Evolutionary conservation across 2,329 filamentous ascomycete genomes (phyloP).

Genomic region (Camptophora hylomeconis): DNA sequence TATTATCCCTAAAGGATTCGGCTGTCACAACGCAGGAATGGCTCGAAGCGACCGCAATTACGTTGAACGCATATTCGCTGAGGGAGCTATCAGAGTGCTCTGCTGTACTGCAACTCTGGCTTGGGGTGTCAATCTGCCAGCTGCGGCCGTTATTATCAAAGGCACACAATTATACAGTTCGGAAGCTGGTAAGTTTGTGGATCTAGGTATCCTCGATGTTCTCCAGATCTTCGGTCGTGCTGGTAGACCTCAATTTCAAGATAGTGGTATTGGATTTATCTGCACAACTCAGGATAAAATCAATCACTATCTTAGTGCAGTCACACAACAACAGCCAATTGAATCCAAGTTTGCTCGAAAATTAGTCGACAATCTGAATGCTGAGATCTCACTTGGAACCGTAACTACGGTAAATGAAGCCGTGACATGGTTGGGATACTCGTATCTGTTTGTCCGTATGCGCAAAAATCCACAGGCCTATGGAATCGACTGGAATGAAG

Average conservation of each 20-base stretch:
- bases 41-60: constrained; percentile 83
- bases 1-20: constrained; percentile 77
- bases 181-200: constrained; percentile 91
- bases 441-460: constrained; percentile 96
- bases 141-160: constrained; percentile 94
- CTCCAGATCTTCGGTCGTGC: constrained; percentile 97
- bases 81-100: constrained; percentile 89
- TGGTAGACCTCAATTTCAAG: constrained; percentile 92
- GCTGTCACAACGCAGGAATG: constrained; percentile 96
- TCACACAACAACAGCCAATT: constrained; percentile 92
- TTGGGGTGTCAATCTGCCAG: constrained; percentile 97
- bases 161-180: constrained; percentile 95
- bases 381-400: constrained; percentile 83
- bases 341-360: constrained; percentile 93
- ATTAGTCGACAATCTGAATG: constrained; percentile 91
- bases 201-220: constrained; percentile 90
- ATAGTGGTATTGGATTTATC: constrained; percentile 95
- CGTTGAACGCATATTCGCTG: constrained; percentile 82
- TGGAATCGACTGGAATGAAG: constrained; percentile 89
- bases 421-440: constrained; percentile 95
- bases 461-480: constrained; percentile 80
- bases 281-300: constrained; percentile 93
- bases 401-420: constrained; percentile 90
- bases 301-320: constrained; percentile 76
- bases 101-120: constrained; percentile 96